Percentiles rank a stretch among this genome's conserved stretches.
These are phyloP conservation scores for Penicillium sp. DNA, from an alignment of 2,329 filamentous ascomycete genomes.

Conservation along the genomic window DNA sequence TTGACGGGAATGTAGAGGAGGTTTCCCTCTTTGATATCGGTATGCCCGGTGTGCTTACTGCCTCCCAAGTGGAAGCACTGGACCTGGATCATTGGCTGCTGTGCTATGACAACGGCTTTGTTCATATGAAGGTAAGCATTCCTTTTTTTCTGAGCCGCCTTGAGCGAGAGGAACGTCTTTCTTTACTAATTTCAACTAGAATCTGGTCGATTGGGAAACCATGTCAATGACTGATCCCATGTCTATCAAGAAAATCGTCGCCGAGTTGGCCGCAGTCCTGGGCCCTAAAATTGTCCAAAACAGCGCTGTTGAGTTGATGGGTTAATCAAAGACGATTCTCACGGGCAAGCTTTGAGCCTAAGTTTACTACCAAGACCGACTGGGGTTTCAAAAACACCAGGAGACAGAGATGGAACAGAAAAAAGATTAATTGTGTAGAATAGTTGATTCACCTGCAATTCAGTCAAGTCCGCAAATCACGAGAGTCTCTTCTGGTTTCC, in stretches of 20 bases:
- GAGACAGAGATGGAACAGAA: not conserved
- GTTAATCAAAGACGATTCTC: slow-evolving; percentile 18
- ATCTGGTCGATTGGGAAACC: slow-evolving; percentile 48
- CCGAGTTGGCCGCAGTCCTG: slow-evolving; percentile 46
- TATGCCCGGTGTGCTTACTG: slow-evolving; percentile 48
- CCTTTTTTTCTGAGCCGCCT: not conserved
- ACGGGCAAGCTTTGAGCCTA: not conserved
- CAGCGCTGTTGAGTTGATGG: slow-evolving; percentile 42
- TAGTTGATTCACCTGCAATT: not conserved
- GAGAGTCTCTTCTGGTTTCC: not conserved
- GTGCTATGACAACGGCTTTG: slow-evolving; percentile 40
- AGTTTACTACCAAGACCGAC: not conserved
- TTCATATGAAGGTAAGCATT: slow-evolving; percentile 43
- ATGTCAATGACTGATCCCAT: slow-evolving; percentile 43
- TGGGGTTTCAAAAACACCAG: too few relatives aligned
- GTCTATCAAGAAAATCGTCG: slow-evolving; percentile 48
- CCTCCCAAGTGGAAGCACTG: slow-evolving; percentile 42
- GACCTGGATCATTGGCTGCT: slow-evolving; percentile 47
- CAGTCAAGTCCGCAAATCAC: not conserved
- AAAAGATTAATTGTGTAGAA: not conserved
- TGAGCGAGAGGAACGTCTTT: not conserved
- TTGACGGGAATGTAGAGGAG: slow-evolving; percentile 32
- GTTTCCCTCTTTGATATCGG: slow-evolving; percentile 46
- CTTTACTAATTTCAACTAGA: slow-evolving; percentile 28
- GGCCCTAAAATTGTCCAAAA: slow-evolving; percentile 44